These are phyloP conservation scores for Pulveroboletus ravenelii DNA, from an alignment of 768 basidiomycete genomes.

Conservation along the genomic window DNA sequence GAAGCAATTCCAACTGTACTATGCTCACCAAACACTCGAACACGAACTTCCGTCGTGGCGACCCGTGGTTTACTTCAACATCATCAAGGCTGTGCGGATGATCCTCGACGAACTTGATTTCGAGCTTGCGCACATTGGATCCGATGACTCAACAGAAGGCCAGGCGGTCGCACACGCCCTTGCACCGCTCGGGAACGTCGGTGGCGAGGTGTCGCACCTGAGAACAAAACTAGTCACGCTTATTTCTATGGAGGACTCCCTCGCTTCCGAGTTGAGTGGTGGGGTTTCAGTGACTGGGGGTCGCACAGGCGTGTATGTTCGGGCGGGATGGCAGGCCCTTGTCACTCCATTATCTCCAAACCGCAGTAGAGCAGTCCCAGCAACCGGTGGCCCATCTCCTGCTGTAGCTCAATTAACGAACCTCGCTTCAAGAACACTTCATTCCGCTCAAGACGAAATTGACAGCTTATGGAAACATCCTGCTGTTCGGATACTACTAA, in stretches of 20 bases:
- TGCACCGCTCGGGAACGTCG: conserved; percentile 32
- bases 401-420: conserved; percentile 41
- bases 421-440: conserved; percentile 53
- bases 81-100: conserved; percentile 73
- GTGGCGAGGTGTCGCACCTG: conserved; percentile 46
- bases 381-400: conserved; percentile 28
- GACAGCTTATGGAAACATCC: conserved; percentile 66
- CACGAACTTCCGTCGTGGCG: conserved; percentile 71
- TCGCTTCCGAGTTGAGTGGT: conserved; percentile 64
- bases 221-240: conserved; percentile 58
- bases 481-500: conserved; percentile 53
- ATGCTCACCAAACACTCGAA: conserved; percentile 66
- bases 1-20: conserved; percentile 81
- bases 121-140: conserved; percentile 38
- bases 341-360: conserved; percentile 40
- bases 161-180: conserved; percentile 30
- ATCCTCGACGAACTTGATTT: conserved; percentile 68
- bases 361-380: conserved; percentile 38
- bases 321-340: conserved; percentile 67
- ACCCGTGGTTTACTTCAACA: conserved; percentile 78
- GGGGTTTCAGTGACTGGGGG: conserved; percentile 61
- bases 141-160: conserved; percentile 28
- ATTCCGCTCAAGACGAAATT: conserved; percentile 47
- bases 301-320: conserved; percentile 59
- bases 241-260: conserved; percentile 59